phyloP scores from a whole-genome alignment of 2,329 filamentous ascomycete species.

The Rugonectria rugulosa region DNA sequence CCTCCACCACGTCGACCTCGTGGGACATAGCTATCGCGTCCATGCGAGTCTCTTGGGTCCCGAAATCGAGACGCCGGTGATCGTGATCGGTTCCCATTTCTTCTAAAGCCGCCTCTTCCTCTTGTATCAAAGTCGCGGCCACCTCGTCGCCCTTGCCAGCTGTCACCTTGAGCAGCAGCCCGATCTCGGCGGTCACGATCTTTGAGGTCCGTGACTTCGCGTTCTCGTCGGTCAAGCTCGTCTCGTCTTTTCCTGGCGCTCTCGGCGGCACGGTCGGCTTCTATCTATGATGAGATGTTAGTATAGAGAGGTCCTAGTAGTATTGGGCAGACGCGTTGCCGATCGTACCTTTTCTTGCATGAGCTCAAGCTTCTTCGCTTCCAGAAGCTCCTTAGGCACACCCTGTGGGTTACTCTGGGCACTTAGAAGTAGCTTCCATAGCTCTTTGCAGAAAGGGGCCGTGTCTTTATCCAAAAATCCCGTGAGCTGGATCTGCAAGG shows the following conservation, averaged over 20 bases:
- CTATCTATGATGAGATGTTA: slow-evolving; percentile 62
- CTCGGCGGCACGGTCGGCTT: slow-evolving; percentile 83
- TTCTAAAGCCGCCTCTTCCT: slow-evolving; percentile 54
- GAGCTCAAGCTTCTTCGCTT: slow-evolving; percentile 94
- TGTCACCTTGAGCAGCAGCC: slow-evolving; percentile 60
- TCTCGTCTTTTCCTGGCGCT: slow-evolving; percentile 76
- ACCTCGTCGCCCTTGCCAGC: slow-evolving; percentile 61
- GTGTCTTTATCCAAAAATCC: slow-evolving; percentile 96
- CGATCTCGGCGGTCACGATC: slow-evolving; percentile 68
- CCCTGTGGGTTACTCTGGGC: slow-evolving; percentile 89
- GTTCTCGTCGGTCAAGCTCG: slow-evolving; percentile 74
- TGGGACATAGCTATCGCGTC: slow-evolving; percentile 63
- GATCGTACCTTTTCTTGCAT: slow-evolving; percentile 86
- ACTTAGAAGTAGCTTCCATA: slow-evolving; percentile 92
- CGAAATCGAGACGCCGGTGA: slow-evolving; percentile 56
- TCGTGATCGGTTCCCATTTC: slow-evolving; percentile 54
- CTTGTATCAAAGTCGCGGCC: slow-evolving; percentile 57
- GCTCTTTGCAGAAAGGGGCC: slow-evolving; percentile 85
- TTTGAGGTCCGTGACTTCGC: slow-evolving; percentile 72
- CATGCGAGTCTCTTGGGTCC: slow-evolving; percentile 53
- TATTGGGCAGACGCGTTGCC: background rate
- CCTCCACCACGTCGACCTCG: slow-evolving; percentile 51
- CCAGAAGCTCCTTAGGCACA: slow-evolving; percentile 91
- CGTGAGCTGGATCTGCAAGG: slow-evolving; percentile 90
- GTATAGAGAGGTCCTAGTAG: background rate